Evolutionary conservation across 192 early-diverging fungal species (phyloP).

Genomic region (Rhizoclosmatium globosum): DNA sequence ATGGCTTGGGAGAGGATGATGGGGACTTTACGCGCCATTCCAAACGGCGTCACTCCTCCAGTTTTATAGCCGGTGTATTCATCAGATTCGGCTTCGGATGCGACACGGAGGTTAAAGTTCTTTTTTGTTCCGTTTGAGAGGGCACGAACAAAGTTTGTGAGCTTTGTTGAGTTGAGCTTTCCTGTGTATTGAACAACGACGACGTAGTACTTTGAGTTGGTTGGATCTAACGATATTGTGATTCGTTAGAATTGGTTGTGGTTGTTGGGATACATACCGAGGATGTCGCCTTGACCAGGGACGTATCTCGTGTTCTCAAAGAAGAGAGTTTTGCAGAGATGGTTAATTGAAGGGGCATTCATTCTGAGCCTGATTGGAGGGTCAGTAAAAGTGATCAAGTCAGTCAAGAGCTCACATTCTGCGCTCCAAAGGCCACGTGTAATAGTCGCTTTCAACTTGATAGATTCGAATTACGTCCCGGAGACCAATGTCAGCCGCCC

Average conservation of each 20-base stretch:
- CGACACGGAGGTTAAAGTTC: conserved; percentile 81
- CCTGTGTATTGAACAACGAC: conserved; percentile 68
- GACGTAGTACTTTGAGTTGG: conserved; percentile 69
- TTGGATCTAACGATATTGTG: conserved; percentile 42
- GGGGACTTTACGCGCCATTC: conserved; percentile 63
- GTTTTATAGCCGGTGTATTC: conserved; percentile 78
- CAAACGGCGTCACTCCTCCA: conserved; percentile 42
- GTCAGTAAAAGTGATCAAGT: neutral
- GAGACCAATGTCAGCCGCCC: conserved; percentile 27
- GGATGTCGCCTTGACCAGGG: conserved; percentile 45
- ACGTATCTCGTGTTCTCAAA: conserved; percentile 89
- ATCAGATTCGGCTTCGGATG: conserved; percentile 61
- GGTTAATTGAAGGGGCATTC: conserved; percentile 72
- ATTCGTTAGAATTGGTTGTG: neutral
- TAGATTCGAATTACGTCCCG: conserved; percentile 60
- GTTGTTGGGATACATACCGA: conserved; percentile 33
- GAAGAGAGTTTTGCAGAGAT: conserved; percentile 90
- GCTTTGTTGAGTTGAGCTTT: conserved; percentile 68
- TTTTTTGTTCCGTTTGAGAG: conserved; percentile 66
- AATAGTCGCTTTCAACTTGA: conserved; percentile 79
- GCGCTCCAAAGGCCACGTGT: conserved; percentile 77
- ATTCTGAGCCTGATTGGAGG: conserved; percentile 56
- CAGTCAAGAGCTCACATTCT: conserved; percentile 62
- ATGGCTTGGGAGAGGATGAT: conserved; percentile 75
- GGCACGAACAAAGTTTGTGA: conserved; percentile 71